Percentiles rank a stretch among this genome's conserved stretches.
phyloP scores from a whole-genome alignment of 1,139 yeast genomes.

The Hansenula sp. region DNA sequence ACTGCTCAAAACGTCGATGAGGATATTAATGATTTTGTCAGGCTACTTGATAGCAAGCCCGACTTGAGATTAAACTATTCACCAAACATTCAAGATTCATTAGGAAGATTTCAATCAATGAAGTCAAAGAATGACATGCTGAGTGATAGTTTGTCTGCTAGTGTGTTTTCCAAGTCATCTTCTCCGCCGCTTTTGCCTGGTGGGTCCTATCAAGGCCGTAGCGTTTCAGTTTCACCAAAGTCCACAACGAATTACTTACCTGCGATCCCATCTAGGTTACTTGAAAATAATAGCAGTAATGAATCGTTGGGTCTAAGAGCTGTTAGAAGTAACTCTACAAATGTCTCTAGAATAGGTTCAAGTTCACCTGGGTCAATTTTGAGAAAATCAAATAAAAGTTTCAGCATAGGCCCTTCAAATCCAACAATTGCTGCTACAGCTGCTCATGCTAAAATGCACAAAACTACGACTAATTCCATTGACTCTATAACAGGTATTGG shows the following conservation, averaged over 20 bases:
- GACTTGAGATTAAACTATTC: slow-evolving; percentile 45
- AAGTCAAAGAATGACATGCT: slow-evolving; percentile 41
- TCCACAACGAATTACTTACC: slow-evolving; percentile 33
- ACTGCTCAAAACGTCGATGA: slow-evolving; percentile 50
- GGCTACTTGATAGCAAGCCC: slow-evolving; percentile 71
- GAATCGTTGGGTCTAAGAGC: slow-evolving; percentile 19
- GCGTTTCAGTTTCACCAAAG: slow-evolving; percentile 24
- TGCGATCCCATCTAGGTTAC: slow-evolving; percentile 40
- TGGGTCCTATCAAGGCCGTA: background rate
- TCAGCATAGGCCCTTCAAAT: slow-evolving; percentile 27
- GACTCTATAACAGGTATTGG: slow-evolving; percentile 19
- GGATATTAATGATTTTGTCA: slow-evolving; percentile 76
- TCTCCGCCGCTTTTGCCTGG: slow-evolving; percentile 13
- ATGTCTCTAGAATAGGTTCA: slow-evolving; percentile 16
- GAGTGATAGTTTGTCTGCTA: slow-evolving; percentile 34
- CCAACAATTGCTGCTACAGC: slow-evolving; percentile 34
- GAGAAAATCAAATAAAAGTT: slow-evolving; percentile 24
- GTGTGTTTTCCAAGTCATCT: slow-evolving; percentile 24
- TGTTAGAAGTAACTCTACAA: slow-evolving; percentile 15
- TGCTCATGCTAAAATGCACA: slow-evolving; percentile 34
- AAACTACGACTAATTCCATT: slow-evolving; percentile 28
- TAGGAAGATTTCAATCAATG: slow-evolving; percentile 44
- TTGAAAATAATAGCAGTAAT: slow-evolving; percentile 26
- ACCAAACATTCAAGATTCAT: slow-evolving; percentile 34
- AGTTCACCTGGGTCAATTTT: slow-evolving; percentile 18